Base-by-base conservation (phyloP, 208 protist genomes). In the Acanthamoeba comandoni region DNA sequence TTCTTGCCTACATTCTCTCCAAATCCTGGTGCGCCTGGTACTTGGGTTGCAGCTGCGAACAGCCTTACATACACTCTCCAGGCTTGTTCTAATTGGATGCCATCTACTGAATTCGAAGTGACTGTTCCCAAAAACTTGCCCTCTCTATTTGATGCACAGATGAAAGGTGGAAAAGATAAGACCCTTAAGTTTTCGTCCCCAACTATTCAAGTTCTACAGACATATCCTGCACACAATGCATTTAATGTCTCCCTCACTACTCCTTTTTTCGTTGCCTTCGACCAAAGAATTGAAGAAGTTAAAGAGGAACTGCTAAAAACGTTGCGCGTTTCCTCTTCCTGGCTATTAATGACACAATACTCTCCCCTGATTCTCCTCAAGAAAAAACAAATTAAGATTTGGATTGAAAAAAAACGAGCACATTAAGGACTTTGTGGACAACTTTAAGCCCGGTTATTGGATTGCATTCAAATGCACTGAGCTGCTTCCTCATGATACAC, bases 341-440 rank as follows among this genome's bases (percentile, higher is more conserved):
- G 39, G 15, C 8, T 86, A 29, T 29, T 86, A 58, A 90, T 48
- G 13, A 75, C 35, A 43, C 43, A 90, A 43, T 90, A 90, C 26
- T 35, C 53, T 22, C 13, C 26, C 29, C 22, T 90, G 35, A 58
- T 26, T 2, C 35, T 75, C 22, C 82, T 90, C 7, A 53, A 58
- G 9, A 49, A 9, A 17, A 65, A 52, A 17, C 62, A 90, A 29
- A n/a, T 67, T 35, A 22, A 67, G 26, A 31, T n/a, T 15, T 86
- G 77, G 77, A 48, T 19, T 1, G 22, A 75, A 17, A 90, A n/a
- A 90, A 53, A 17, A 31, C 31, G n/a, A 43, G 2, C 31, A 22
- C 29, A 26, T 75, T 9, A 35, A 55, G 29, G n/a, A 9, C 2
- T 75, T 70, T 65, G 15, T 90, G 12, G 24, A 70, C 9, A 22